Evolutionary conservation across 2,329 filamentous ascomycete species (phyloP).

Genomic region (Trichothecium roseum): DNA sequence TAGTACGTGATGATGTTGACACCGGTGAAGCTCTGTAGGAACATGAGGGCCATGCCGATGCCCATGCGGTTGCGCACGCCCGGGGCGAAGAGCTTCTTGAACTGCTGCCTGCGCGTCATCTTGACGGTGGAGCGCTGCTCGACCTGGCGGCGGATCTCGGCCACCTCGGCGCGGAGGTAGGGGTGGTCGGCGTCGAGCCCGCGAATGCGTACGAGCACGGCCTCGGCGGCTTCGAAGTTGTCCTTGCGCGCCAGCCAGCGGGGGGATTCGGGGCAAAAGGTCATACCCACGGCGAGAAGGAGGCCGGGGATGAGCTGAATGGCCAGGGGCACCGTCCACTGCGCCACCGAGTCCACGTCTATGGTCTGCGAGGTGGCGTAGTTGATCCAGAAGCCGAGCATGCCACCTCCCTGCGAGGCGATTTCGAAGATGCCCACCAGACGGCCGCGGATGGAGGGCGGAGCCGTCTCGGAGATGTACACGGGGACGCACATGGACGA

Average conservation of each 20-base stretch:
- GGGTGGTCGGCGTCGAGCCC: slow-evolving; percentile 12
- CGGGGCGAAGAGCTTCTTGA: slow-evolving; percentile 23
- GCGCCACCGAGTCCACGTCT: slow-evolving; percentile 7
- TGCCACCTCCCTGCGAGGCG: slow-evolving; percentile 40
- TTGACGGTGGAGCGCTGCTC: slow-evolving; percentile 27
- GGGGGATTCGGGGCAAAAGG: slow-evolving; percentile 23
- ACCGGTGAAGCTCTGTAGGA: slow-evolving; percentile 24
- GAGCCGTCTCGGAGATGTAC: slow-evolving; percentile 46
- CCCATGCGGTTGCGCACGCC: slow-evolving; percentile 27
- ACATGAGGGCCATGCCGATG: slow-evolving; percentile 38
- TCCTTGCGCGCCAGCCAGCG: slow-evolving; percentile 31
- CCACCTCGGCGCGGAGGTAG: slow-evolving; percentile 32
- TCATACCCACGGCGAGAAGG: slow-evolving; percentile 19
- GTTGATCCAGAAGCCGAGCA: slow-evolving; percentile 31
- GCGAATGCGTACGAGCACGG: slow-evolving; percentile 11
- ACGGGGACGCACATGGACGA: slow-evolving; percentile 42
- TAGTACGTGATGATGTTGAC: slow-evolving; percentile 53
- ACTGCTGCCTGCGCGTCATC: slow-evolving; percentile 16
- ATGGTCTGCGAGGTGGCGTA: slow-evolving; percentile 10
- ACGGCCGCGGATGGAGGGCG: slow-evolving; percentile 38
- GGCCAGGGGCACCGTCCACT: slow-evolving; percentile 32
- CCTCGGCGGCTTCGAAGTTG: slow-evolving; percentile 10
- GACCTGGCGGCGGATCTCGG: slow-evolving; percentile 48
- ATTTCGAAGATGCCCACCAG: slow-evolving; percentile 39
- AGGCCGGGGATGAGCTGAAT: slow-evolving; percentile 29